A percentile compares a stretch with the other conserved stretches of the same genome.
These are phyloP conservation scores for Suhomyces prunicola DNA, from an alignment of 805 yeast genomes.

Conservation along the genomic window DNA sequence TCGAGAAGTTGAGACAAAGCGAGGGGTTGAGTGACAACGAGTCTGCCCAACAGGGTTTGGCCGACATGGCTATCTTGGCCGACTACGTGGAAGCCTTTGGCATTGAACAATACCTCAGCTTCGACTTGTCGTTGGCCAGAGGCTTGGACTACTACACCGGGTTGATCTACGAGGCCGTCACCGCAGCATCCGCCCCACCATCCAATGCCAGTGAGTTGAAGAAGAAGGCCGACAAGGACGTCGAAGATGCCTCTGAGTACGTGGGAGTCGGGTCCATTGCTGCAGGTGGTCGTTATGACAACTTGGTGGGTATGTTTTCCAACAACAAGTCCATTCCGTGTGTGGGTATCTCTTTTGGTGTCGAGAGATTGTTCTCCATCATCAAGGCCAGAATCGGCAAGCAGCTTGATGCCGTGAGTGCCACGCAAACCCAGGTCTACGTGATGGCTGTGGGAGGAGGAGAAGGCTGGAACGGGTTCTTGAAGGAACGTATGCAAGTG, in stretches of 20 bases:
- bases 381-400: slow-evolving; percentile 70
- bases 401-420: slow-evolving; percentile 61
- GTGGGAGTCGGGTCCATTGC: slow-evolving; percentile 99
- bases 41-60: slow-evolving; percentile 75
- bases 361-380: slow-evolving; percentile 89
- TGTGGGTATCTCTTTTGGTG: slow-evolving; percentile 96
- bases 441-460: slow-evolving; percentile 99
- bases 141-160: slow-evolving; percentile 98
- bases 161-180: slow-evolving; percentile 92
- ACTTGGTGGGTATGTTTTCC: slow-evolving; percentile 94
- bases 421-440: slow-evolving; percentile 88
- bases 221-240: slow-evolving; percentile 47
- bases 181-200: slow-evolving; percentile 96
- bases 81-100: slow-evolving; percentile 81
- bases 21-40: slow-evolving; percentile 59
- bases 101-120: slow-evolving; percentile 64
- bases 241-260: slow-evolving; percentile 91
- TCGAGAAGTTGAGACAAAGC: slow-evolving; percentile 54
- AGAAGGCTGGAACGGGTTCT: slow-evolving; percentile 89
- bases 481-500: slow-evolving; percentile 86
- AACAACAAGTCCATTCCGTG: slow-evolving; percentile 93
- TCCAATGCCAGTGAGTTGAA: slow-evolving; percentile 67
- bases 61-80: slow-evolving; percentile 72
- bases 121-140: slow-evolving; percentile 93
- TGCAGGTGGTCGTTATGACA: slow-evolving; percentile 98